A percentile compares a stretch with the other conserved stretches of the same genome.
phyloP scores from a whole-genome alignment of 2,329 filamentous ascomycete species.

The Dactylellina sp. region DNA sequence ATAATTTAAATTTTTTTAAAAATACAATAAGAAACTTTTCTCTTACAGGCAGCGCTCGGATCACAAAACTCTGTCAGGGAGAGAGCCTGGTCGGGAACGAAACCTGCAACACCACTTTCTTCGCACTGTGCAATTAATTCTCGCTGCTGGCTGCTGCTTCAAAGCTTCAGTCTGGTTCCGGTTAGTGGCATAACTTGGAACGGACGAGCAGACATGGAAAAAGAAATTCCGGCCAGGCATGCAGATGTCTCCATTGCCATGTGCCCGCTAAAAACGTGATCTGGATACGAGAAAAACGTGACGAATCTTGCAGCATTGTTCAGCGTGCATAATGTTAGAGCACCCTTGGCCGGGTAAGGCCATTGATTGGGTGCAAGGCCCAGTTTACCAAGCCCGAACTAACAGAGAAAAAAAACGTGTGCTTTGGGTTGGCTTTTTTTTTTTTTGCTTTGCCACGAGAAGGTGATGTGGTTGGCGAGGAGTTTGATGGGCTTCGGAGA shows the following conservation, averaged over 20 bases:
- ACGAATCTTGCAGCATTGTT: slow-evolving; percentile 49
- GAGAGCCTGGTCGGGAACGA: slow-evolving; percentile 6
- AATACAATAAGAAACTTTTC: too few species aligned
- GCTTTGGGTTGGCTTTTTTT: slow-evolving; percentile 17
- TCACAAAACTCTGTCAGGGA: neutral
- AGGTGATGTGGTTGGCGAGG: too few species aligned
- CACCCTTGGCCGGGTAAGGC: neutral
- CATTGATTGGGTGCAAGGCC: too few species aligned
- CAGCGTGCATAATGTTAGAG: neutral
- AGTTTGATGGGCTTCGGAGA: slow-evolving; percentile 33
- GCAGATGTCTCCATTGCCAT: slow-evolving; percentile 8
- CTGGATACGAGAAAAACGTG: slow-evolving; percentile 54
- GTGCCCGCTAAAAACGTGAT: slow-evolving; percentile 55
- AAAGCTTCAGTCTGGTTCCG: too few species aligned
- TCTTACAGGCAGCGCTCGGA: slow-evolving; percentile 18
- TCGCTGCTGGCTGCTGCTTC: too few species aligned
- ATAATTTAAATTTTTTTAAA: too few species aligned
- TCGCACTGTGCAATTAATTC: too few species aligned
- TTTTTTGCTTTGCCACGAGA: slow-evolving; percentile 42
- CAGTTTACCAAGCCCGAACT: too few species aligned
- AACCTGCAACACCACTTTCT: slow-evolving; percentile 12
- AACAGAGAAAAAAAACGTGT: slow-evolving; percentile 31
- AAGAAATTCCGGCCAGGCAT: too few species aligned
- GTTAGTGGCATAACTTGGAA: too few species aligned
- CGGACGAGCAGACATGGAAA: too few species aligned